Percentiles rank a stretch among this genome's conserved stretches.
phyloP scores from a whole-genome alignment of 192 early-diverging fungal genomes.

The Coemansia sp. region DNA sequence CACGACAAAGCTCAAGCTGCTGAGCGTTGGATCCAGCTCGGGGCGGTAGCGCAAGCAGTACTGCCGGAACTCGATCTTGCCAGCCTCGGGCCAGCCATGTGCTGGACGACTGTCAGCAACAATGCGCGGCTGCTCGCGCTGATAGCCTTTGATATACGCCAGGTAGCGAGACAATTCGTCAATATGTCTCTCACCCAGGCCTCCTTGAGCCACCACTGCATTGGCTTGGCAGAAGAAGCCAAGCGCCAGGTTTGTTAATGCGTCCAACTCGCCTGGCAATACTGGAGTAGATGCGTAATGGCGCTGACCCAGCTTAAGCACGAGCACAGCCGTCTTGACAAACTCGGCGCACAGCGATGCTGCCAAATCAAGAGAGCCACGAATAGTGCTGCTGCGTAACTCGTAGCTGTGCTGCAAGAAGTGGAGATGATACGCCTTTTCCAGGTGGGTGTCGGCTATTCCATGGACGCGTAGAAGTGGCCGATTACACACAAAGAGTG shows the following conservation, averaged over 20 bases:
- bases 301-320: background rate
- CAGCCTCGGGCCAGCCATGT: slow-evolving; percentile 64
- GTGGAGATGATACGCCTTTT: background rate
- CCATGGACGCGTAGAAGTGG: too few relatives aligned
- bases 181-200: background rate
- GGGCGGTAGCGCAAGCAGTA: slow-evolving; percentile 16
- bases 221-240: background rate
- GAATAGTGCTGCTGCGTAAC: background rate
- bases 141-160: background rate
- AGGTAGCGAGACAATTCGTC: background rate
- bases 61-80: slow-evolving; percentile 61
- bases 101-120: slow-evolving; percentile 57
- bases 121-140: slow-evolving; percentile 67
- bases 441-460: background rate
- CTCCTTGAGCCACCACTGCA: background rate
- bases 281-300: background rate
- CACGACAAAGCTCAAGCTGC: too few relatives aligned
- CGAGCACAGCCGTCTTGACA: background rate
- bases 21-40: slow-evolving; percentile 2
- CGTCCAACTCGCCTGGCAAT: slow-evolving; percentile 12
- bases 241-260: background rate
- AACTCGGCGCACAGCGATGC: background rate
- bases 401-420: too few relatives aligned
- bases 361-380: background rate
- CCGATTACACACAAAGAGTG: background rate